A percentile compares a stretch with the other conserved stretches of the same genome.
Conservation (phyloP, 1,284 basidiomycete species). For the Ganoderma resinaceum region DNA sequence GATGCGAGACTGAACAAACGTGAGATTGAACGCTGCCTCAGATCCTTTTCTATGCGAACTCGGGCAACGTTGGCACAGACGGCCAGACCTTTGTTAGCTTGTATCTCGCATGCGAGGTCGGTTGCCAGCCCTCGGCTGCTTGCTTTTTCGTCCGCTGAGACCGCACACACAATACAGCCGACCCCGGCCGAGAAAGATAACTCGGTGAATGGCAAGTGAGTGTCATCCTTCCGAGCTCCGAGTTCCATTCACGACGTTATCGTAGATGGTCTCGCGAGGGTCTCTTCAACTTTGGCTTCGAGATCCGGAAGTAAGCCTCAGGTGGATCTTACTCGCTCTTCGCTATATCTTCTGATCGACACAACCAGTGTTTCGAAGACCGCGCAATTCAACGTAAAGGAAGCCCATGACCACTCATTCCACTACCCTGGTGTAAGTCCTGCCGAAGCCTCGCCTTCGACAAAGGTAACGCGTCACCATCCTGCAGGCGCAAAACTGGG, state of each 20-base stretch:
- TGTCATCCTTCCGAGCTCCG: slow-evolving; percentile 2
- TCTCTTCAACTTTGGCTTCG: slow-evolving; percentile 85
- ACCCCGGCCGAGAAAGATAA: slow-evolving; percentile 78
- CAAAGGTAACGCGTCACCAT: not conserved
- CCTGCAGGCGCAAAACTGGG: slow-evolving; percentile 80
- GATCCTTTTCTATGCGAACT: slow-evolving; percentile 85
- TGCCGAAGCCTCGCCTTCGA: not conserved
- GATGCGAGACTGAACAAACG: not conserved
- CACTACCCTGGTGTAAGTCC: slow-evolving; percentile 67
- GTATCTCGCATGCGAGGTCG: slow-evolving; percentile 82
- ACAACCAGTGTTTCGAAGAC: slow-evolving; percentile 54
- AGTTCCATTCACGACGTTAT: not conserved
- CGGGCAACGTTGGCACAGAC: slow-evolving; percentile 61
- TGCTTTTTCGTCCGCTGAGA: not conserved
- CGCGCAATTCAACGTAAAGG: slow-evolving; percentile 69
- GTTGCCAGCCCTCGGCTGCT: slow-evolving; percentile 37
- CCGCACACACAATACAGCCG: slow-evolving; percentile 52
- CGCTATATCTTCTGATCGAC: slow-evolving; percentile 1
- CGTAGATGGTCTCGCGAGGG: slow-evolving; percentile 84
- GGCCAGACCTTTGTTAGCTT: slow-evolving; percentile 62
- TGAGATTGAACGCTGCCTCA: slow-evolving; percentile 38
- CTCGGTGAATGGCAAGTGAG: slow-evolving; percentile 67
- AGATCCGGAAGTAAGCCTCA: slow-evolving; percentile 72
- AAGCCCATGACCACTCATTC: slow-evolving; percentile 86
- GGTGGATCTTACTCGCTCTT: no score